These are phyloP conservation scores for Saccharomycopsis lassenensis DNA, from an alignment of 805 yeast genomes.

Conservation along the genomic window DNA sequence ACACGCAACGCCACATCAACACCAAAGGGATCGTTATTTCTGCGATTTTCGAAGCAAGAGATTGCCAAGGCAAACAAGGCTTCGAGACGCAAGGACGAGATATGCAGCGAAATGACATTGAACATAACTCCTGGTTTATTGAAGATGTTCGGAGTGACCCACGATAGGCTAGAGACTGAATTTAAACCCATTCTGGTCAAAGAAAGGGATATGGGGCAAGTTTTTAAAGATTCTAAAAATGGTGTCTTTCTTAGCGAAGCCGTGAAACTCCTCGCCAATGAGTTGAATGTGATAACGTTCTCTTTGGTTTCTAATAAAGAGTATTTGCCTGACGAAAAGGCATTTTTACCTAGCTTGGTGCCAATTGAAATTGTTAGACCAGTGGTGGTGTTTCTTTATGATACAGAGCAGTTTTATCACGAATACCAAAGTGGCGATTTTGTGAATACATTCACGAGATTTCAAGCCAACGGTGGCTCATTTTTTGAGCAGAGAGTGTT, in stretches of 20 bases:
- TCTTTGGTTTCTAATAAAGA: too few species aligned
- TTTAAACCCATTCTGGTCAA: slow-evolving; percentile 8
- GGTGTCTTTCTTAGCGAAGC: too few species aligned
- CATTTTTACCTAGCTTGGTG: slow-evolving; percentile 11
- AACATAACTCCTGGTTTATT: slow-evolving; percentile 5
- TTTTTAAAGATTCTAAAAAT: slow-evolving; percentile 8
- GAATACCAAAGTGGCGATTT: slow-evolving; percentile 11
- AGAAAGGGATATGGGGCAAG: neutral
- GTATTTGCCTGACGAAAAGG: too few species aligned
- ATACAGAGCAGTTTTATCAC: slow-evolving; percentile 8
- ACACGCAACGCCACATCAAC: too few species aligned
- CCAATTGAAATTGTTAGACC: slow-evolving; percentile 1
- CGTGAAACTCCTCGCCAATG: too few species aligned
- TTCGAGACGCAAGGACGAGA: slow-evolving; percentile 7
- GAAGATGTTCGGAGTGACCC: slow-evolving; percentile 6
- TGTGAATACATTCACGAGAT: slow-evolving; percentile 1
- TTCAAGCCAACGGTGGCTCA: slow-evolving; percentile 3
- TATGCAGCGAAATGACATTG: slow-evolving; percentile 10
- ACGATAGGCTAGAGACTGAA: slow-evolving; percentile 2
- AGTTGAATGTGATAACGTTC: too few species aligned
- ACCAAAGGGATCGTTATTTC: too few species aligned
- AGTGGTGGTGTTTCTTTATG: slow-evolving; percentile 8
- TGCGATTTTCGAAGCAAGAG: slow-evolving; percentile 5
- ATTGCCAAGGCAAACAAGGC: slow-evolving; percentile 8
- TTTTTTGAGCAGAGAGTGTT: slow-evolving; percentile 10